Conservation (phyloP, 371 early-diverging fungal genomes). For the Mucor plumbeus region DNA sequence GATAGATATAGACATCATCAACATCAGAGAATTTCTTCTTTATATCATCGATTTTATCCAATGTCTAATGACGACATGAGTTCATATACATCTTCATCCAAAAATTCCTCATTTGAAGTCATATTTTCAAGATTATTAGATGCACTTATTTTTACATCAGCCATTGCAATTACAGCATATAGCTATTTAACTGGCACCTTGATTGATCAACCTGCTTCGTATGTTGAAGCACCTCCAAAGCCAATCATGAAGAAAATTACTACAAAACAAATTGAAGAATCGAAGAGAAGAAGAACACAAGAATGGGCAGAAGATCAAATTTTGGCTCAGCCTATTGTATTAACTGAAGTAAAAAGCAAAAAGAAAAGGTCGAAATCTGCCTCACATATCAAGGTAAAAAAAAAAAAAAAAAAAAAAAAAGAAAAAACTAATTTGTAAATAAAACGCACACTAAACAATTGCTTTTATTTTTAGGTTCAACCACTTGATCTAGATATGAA, state of each 20-base stretch:
- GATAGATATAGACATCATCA: slow-evolving; percentile 10
- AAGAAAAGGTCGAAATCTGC: slow-evolving; percentile 24
- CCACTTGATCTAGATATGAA: slow-evolving; percentile 20
- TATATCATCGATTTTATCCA: slow-evolving; percentile 17
- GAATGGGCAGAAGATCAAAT: slow-evolving; percentile 30
- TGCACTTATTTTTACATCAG: slow-evolving; percentile 51
- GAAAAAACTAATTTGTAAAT: neutral
- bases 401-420: neutral
- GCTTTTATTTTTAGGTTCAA: slow-evolving; percentile 20
- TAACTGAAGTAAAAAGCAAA: neutral
- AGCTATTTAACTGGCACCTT: slow-evolving; percentile 45
- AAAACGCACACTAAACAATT: neutral
- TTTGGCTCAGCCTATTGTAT: neutral
- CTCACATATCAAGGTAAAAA: neutral
- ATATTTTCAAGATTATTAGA: slow-evolving; percentile 44
- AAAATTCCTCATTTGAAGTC: slow-evolving; percentile 30
- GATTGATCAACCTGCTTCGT: slow-evolving; percentile 7
- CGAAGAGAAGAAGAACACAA: slow-evolving; percentile 26
- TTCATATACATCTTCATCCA: slow-evolving; percentile 16
- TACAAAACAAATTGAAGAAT: slow-evolving; percentile 16
- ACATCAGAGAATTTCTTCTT: slow-evolving; percentile 10
- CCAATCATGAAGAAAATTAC: neutral
- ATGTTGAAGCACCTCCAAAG: slow-evolving; percentile 15
- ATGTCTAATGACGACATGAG: slow-evolving; percentile 10
- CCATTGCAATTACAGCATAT: slow-evolving; percentile 49